Evolutionary conservation across 768 basidiomycete genomes (phyloP).

Genomic region (Galerina sulciceps): DNA sequence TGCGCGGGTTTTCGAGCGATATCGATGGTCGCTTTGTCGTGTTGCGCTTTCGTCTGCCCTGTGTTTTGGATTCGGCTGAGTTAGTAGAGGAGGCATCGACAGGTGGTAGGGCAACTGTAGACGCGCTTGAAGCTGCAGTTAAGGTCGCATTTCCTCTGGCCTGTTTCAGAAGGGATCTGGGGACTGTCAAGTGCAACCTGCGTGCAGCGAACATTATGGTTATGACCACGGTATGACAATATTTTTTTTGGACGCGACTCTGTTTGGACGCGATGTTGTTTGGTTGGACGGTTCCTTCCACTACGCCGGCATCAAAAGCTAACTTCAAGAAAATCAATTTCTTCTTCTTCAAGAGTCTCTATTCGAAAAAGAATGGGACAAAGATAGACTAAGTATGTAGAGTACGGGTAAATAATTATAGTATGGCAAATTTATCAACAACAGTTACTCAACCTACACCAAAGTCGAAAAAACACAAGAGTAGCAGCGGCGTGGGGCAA

Average conservation of each 20-base stretch:
- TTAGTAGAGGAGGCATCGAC: constrained; percentile 15
- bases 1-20: constrained; percentile 51
- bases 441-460: constrained; percentile 13
- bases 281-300: too few relatives aligned
- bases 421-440: constrained; percentile 14
- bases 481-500: neutral
- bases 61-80: constrained; percentile 19
- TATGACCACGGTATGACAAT: neutral
- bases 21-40: constrained; percentile 53
- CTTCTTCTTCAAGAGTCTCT: neutral
- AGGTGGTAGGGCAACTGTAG: neutral
- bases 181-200: constrained; percentile 22
- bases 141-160: constrained; percentile 29
- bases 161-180: constrained; percentile 17
- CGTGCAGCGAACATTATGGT: constrained; percentile 32
- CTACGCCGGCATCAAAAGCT: neutral
- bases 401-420: constrained; percentile 19
- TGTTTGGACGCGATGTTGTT: constrained; percentile 17
- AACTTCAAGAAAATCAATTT: neutral
- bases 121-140: constrained; percentile 4
- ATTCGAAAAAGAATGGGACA: neutral
- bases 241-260: constrained; percentile 25
- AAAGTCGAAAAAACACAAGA: constrained; percentile 10
- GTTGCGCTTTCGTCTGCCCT: constrained; percentile 33
- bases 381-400: neutral